Evolutionary conservation across 108 stramenopile genomes (phyloP).

Genomic region (Nitzschia sp.): DNA sequence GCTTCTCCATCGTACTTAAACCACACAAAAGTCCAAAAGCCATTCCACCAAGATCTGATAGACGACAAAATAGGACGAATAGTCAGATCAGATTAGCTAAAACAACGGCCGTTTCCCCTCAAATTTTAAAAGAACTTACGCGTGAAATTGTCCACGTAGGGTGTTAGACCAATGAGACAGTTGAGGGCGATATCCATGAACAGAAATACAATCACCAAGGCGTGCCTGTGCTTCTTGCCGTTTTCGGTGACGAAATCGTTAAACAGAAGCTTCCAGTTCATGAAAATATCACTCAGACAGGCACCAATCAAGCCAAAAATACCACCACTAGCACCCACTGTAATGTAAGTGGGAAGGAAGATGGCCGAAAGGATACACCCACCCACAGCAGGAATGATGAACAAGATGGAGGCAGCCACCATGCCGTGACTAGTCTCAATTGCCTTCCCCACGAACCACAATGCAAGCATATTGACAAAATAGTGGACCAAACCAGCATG

Average conservation of each 20-base stretch:
- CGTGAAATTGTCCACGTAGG: slow-evolving; percentile 91
- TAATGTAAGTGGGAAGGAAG: slow-evolving; percentile 88
- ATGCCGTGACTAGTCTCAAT: slow-evolving; percentile 89
- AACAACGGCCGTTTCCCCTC: not conserved
- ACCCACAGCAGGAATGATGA: slow-evolving; percentile 78
- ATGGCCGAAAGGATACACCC: slow-evolving; percentile 88
- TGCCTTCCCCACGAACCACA: slow-evolving; percentile 89
- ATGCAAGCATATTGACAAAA: slow-evolving; percentile 87
- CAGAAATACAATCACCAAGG: slow-evolving; percentile 67
- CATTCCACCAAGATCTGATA: slow-evolving; percentile 67
- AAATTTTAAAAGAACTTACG: slow-evolving; percentile 41
- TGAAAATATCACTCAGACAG: slow-evolving; percentile 87
- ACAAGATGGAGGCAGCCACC: slow-evolving; percentile 59
- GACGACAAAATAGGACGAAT: not conserved
- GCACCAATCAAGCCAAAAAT: slow-evolving; percentile 94
- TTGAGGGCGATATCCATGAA: slow-evolving; percentile 83
- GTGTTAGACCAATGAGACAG: slow-evolving; percentile 81
- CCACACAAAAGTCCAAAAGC: slow-evolving; percentile 78
- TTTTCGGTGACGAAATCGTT: slow-evolving; percentile 71
- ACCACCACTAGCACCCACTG: slow-evolving; percentile 92
- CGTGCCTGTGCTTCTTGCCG: slow-evolving; percentile 65
- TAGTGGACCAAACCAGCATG: slow-evolving; percentile 97
- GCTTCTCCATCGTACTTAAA: slow-evolving; percentile 72
- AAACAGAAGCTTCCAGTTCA: slow-evolving; percentile 92
- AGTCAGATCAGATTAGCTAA: not conserved